Evolutionary conservation across 2,329 filamentous ascomycete genomes (phyloP).

Genomic region (Leptographium radiaticola): DNA sequence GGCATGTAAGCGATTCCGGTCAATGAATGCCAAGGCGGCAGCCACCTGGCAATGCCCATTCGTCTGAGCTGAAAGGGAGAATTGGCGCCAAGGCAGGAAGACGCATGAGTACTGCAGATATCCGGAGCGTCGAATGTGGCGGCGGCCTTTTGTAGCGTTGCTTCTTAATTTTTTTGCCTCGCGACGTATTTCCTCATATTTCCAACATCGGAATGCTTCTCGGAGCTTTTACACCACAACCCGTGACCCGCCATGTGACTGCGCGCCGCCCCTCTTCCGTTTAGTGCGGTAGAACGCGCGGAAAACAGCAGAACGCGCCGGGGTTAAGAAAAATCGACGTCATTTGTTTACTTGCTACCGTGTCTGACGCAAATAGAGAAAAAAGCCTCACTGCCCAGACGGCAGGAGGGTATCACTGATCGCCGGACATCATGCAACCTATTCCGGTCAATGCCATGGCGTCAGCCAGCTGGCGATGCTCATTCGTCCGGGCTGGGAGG

Average conservation of each 20-base stretch:
- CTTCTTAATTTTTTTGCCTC: neutral
- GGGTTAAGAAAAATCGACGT: conserved; percentile 1
- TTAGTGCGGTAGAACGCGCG: neutral
- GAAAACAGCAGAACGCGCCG: neutral
- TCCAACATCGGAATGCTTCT: no score
- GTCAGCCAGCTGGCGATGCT: neutral
- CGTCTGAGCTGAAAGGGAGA: no score
- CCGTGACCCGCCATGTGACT: neutral
- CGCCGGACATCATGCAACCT: neutral
- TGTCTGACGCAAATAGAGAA: neutral
- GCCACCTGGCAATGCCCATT: no score
- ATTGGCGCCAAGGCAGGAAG: no score
- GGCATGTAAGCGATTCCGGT: no score
- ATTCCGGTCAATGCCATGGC: neutral
- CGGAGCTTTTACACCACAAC: no score
- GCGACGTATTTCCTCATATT: neutral
- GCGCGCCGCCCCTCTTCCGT: neutral
- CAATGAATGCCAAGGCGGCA: no score
- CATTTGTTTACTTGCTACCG: conserved; percentile 9
- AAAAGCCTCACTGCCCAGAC: neutral
- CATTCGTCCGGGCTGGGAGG: neutral
- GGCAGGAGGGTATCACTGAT: neutral
- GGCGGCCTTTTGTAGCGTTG: no score
- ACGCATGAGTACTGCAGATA: no score
- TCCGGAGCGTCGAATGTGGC: no score